A percentile compares a stretch with the other conserved stretches of the same genome.
These are phyloP conservation scores for Globisporangium spiculum DNA, from an alignment of 352 stramenopile species.

Conservation along the genomic window DNA sequence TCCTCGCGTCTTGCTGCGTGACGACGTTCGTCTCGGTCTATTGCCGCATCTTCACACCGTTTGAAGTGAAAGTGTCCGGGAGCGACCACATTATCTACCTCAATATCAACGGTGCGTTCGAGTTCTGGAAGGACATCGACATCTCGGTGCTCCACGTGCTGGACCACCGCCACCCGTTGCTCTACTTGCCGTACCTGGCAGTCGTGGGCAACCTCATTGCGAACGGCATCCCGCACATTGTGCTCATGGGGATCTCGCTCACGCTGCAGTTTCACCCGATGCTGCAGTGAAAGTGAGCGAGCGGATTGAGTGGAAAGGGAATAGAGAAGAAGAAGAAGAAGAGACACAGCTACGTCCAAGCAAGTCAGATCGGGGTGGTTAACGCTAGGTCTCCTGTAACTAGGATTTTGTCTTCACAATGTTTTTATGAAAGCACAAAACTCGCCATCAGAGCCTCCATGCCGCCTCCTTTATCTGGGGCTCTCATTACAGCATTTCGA, in stretches of 20 bases:
- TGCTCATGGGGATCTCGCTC: conserved; percentile 58
- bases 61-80: conserved; percentile 57
- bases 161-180: conserved; percentile 58
- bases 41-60: conserved; percentile 59
- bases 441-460: neutral
- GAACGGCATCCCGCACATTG: conserved; percentile 68
- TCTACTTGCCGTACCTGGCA: conserved; percentile 73
- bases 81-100: conserved; percentile 72
- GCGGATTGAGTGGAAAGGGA: neutral
- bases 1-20: conserved; percentile 46
- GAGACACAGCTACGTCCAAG: neutral
- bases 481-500: neutral
- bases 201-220: conserved; percentile 64
- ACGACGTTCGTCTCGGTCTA: conserved; percentile 63
- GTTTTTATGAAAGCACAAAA: neutral
- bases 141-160: conserved; percentile 69
- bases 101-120: conserved; percentile 81
- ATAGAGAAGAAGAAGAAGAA: conserved; percentile 1
- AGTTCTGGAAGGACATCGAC: conserved; percentile 82
- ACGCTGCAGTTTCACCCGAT: conserved; percentile 52
- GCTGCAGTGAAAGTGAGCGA: conserved; percentile 20
- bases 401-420: neutral
- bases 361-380: neutral
- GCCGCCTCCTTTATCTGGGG: neutral
- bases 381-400: neutral